Evolutionary conservation across 352 stramenopile genomes (phyloP).

Genomic region (Peronospora belbahrii): DNA sequence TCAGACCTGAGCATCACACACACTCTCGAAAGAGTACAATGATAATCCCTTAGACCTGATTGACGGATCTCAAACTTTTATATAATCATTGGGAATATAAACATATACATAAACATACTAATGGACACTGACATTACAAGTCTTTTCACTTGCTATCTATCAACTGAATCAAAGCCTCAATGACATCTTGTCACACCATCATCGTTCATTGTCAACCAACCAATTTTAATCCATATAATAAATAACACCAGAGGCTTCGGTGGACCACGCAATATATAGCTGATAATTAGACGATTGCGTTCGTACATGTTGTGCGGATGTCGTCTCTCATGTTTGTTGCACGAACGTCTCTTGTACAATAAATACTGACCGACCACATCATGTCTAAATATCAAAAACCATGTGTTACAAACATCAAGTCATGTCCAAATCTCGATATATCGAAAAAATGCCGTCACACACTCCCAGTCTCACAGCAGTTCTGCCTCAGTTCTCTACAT

Average conservation of each 20-base stretch:
- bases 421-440: no score
- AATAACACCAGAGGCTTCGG: constrained; percentile 3
- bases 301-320: no score
- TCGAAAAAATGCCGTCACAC: no score
- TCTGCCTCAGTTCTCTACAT: neutral
- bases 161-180: neutral
- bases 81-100: constrained; percentile 58
- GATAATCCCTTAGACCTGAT: constrained; percentile 35
- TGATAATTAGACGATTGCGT: no score
- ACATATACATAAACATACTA: neutral
- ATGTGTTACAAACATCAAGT: no score
- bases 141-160: no score
- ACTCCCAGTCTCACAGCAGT: neutral
- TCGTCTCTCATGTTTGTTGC: no score
- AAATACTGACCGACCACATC: no score
- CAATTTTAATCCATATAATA: neutral
- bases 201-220: no score
- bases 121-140: no score
- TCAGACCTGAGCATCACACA: constrained; percentile 21
- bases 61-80: constrained; percentile 84
- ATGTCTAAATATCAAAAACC: no score
- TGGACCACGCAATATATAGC: neutral
- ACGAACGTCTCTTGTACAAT: no score
- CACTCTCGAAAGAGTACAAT: constrained; percentile 12
- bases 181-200: neutral